Conservation (phyloP, 1,284 basidiomycete species). For the Sanghuangporus sanghuang region DNA sequence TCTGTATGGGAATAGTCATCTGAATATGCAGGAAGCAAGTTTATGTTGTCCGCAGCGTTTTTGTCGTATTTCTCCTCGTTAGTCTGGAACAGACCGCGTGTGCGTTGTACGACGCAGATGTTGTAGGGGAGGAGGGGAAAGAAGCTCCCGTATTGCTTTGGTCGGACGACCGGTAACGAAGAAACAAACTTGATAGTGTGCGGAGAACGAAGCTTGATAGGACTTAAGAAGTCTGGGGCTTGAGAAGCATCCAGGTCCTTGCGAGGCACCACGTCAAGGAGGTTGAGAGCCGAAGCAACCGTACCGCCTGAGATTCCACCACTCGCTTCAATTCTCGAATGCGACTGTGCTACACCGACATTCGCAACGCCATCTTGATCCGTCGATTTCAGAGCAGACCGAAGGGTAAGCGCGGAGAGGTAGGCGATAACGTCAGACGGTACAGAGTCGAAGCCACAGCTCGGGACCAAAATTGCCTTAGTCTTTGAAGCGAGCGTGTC, state of each 20-base stretch:
- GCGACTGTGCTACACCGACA: conserved; percentile 34
- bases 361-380: conserved; percentile 13
- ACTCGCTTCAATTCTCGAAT: conserved; percentile 43
- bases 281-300: conserved; percentile 45
- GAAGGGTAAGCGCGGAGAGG: conserved; percentile 45
- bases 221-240: conserved; percentile 51
- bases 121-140: conserved; percentile 65
- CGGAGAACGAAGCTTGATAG: conserved; percentile 21
- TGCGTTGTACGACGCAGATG: conserved; percentile 67
- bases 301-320: conserved; percentile 71
- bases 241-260: conserved; percentile 28
- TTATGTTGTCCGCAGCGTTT: background rate
- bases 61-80: conserved; percentile 3
- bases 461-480: conserved; percentile 62
- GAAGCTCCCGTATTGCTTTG: conserved; percentile 42
- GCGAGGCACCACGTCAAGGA: conserved; percentile 44
- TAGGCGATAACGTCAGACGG: conserved; percentile 64
- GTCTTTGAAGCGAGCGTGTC: conserved; percentile 67
- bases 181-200: background rate
- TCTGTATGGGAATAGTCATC: conserved; percentile 72
- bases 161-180: background rate
- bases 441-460: conserved; percentile 69
- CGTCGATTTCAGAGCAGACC: conserved; percentile 21
- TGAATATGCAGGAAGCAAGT: conserved; percentile 44
- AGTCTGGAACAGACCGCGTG: conserved; percentile 66